Base-by-base conservation (phyloP, 192 early-diverging fungal species). In the Borealophlyctis nickersoniae region DNA sequence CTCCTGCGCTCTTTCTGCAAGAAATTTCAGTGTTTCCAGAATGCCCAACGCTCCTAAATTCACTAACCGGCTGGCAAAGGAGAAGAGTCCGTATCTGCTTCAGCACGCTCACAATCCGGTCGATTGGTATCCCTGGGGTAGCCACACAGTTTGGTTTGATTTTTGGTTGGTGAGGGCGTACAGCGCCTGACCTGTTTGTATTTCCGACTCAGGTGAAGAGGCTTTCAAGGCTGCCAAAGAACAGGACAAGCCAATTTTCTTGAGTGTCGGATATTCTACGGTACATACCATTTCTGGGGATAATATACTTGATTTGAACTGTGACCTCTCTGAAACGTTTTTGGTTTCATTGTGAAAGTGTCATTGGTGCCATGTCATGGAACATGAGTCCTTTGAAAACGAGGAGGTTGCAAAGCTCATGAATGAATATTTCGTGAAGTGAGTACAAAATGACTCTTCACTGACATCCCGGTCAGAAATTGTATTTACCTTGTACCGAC, bases 221-320 rank as follows among this genome's bases (percentile, higher is more conserved):
- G 86, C 86, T 5, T 86, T 88, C 51, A 52, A 67, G 23, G 74
- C 73, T 35, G 82, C 86, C 9, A 56, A 62, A 31, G 30, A 69
- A n/a, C 73, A 83, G 58, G 74, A 81, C 50, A 87, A 82, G 62
- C 76, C 77, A 11, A 86, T 88, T 31, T 81, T 88, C 54, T 61
- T 88, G 13, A 85, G 82, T 61, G 74, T 88, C 16, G 86, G 86
- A 35, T 88, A 88, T 62, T 83, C 80, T 33, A 86, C 86, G 26
- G n/a, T n/a, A n/a, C n/a, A n/a, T n/a, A n/a, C n/a, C n/a, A n/a
- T 35, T 19, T 23, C 13, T 66, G 9, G 13, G 29, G 33, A 52
- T 19, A 22, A 66, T 4, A 58, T 52, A 16, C 49, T 54, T 30
- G 13, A 3, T 53, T 48, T 24, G 22, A 33, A 34, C 19, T 49